These are phyloP conservation scores for Pseudogymnoascus sp. DNA, from an alignment of 2,329 filamentous ascomycete species.

Conservation along the genomic window DNA sequence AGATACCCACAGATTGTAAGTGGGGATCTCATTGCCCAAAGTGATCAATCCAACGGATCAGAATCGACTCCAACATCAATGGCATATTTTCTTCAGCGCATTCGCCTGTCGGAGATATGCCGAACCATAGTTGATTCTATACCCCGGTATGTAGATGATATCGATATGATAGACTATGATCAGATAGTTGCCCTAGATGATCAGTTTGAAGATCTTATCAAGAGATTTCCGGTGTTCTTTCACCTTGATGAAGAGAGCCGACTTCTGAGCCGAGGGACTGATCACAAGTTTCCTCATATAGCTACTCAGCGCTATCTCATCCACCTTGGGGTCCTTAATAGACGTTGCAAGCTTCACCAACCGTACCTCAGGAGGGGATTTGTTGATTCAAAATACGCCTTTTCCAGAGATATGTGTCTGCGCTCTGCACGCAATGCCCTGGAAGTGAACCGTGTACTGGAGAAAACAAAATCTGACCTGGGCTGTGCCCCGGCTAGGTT, in stretches of 20 bases:
- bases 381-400: constrained; percentile 25
- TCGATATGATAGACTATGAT: constrained; percentile 24
- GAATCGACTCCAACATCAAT: constrained; percentile 28
- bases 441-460: constrained; percentile 21
- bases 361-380: constrained; percentile 29
- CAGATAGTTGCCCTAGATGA: constrained; percentile 29
- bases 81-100: constrained; percentile 32
- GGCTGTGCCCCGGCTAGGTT: constrained; percentile 22
- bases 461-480: constrained; percentile 22
- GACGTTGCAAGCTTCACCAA: constrained; percentile 32
- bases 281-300: constrained; percentile 16
- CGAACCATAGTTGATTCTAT: constrained; percentile 31
- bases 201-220: constrained; percentile 26
- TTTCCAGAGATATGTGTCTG: constrained; percentile 30
- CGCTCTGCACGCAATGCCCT: constrained; percentile 26
- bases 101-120: constrained; percentile 30
- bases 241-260: constrained; percentile 18
- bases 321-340: constrained; percentile 29
- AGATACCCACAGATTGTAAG: constrained; percentile 30
- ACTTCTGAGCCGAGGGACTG: constrained; percentile 6
- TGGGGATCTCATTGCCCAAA: constrained; percentile 29
- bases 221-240: constrained; percentile 30
- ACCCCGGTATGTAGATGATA: constrained; percentile 20
- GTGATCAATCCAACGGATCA: constrained; percentile 19
- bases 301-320: constrained; percentile 30